Evolutionary conservation across 2,329 filamentous ascomycete genomes (phyloP), one percentile per base, ranked within the genome.

Genomic region (Stagonosporopsis tanaceti): DNA sequence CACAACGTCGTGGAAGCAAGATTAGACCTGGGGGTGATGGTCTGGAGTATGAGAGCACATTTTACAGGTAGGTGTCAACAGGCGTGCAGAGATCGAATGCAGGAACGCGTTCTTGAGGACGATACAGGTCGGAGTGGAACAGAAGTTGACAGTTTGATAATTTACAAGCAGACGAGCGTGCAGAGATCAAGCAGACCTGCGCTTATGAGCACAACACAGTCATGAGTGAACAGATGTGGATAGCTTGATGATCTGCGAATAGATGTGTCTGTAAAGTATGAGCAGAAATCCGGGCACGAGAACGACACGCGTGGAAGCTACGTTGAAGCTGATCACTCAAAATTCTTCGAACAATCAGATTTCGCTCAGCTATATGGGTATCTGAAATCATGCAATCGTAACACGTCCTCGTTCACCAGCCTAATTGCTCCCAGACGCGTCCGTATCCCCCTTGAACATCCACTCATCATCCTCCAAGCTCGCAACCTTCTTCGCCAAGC

Each of bases 391-490:
- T 27, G 9, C 22, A 37, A n/a, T 32, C 5, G 27, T 46, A 34
- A 22, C 11, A 1, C 55, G 40, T 24, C 15, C 22, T 20, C 42
- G 32, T 35, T 28, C 15, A 9, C 6, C 11, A 28, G 0, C 9
- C 25, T 56, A 63, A 32, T 62, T 63, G 46, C 64, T 66, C 27
- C 56, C 51, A 32, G 47, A 11, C 2, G 24, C 17, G 28, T 64
- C 61, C 2, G 17, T 30, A 66, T 92, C 89, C 2, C 85, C 81
- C 74, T 93, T 91, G 77, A 90, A 96, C 89, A 96, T 96, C 93
- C 93, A 97, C 68, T 89, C 90, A 70, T 97, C 93, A 47, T 95
- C 90, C 22, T 90, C 85, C 47, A 96, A 78, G 14, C 88, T 87
- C 15, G 86, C 84, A 2, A 93, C 89, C 72, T 92, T 92, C 57